Evolutionary conservation across 2,329 filamentous ascomycete genomes (phyloP).

Genomic region (Pseudogymnoascus sp.): DNA sequence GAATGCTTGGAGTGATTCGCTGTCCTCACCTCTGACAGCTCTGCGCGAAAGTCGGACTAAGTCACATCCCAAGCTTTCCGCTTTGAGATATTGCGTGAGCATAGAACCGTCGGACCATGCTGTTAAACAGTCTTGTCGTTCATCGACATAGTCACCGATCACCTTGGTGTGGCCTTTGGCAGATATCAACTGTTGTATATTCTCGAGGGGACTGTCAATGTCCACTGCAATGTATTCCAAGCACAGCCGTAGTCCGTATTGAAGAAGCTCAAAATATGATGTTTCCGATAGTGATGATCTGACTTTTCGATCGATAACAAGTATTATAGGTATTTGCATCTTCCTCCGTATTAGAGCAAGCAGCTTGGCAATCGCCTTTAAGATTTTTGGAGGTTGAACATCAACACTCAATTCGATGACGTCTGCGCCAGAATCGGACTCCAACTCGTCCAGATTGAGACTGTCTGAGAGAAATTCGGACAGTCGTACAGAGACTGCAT

Average conservation of each 20-base stretch:
- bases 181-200: conserved; percentile 37
- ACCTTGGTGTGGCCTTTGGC: conserved; percentile 45
- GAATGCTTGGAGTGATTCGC: conserved; percentile 18
- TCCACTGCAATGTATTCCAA: conserved; percentile 60
- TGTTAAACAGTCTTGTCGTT: conserved; percentile 53
- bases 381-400: conserved; percentile 41
- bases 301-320: conserved; percentile 32
- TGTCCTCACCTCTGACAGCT: conserved; percentile 39
- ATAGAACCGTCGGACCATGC: conserved; percentile 44
- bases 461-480: conserved; percentile 43
- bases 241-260: conserved; percentile 53
- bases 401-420: conserved; percentile 50
- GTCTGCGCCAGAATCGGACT: conserved; percentile 43
- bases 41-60: conserved; percentile 39
- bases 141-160: conserved; percentile 45
- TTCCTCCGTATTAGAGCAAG: conserved; percentile 46
- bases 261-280: conserved; percentile 46
- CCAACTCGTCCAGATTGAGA: conserved; percentile 39
- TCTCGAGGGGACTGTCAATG: conserved; percentile 42
- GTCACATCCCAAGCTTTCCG: conserved; percentile 41
- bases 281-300: conserved; percentile 26
- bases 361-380: conserved; percentile 41
- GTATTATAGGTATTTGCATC: conserved; percentile 44
- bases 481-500: conserved; percentile 52
- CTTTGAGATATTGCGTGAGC: conserved; percentile 38